Evolutionary conservation across 1,284 basidiomycete genomes (phyloP), one percentile per base, ranked within the genome.

Genomic region (Rhodotorula mucilaginosa): DNA sequence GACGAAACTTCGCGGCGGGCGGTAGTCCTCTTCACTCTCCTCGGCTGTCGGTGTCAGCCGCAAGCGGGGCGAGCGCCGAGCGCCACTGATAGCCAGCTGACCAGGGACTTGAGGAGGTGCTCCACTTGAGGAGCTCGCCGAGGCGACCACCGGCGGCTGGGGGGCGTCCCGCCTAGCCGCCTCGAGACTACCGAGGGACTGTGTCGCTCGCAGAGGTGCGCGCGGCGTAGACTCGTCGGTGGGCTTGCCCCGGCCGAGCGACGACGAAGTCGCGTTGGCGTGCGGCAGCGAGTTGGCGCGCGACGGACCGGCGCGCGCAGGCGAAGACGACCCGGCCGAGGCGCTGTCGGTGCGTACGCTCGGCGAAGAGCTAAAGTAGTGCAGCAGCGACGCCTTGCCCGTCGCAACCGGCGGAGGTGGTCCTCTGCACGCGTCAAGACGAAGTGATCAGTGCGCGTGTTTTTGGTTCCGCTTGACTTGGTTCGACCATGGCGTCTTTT

Each of bases 281-380:
- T 31, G 31, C 5, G 54, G 39, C 6, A 44, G 15, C 26, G 52
- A 29, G 23, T 13, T 46, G 12, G 44, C 58, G 58, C 58, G 58
- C 19, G 39, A 23, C 16, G 58, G n/a, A 44, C 58, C 44, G 13
- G 44, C 46, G 16, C 18, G 60, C 12, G 48, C 13, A 15, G 57
- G 31, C 3, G 64, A 48, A 5, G 57, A 29, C n/a, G 47, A 23
- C 12, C 46, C 31, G 1, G 16, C 18, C 29, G 47, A 23, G 31
- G 21, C 5, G 31, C 29, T 19, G 39, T n/a, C 26, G 31, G 56
- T n/a, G 16, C 18, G 15, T 31, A n/a, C 29, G 13, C 56, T 56
- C 21, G 64, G 64, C 31, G 64, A 65, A 16, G 56, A 58, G 47
- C 56, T 39, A 44, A 65, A 58, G n/a, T 58, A 58, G 57, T 39